A percentile compares a stretch with the other conserved stretches of the same genome.
Conservation (phyloP, 2,329 filamentous ascomycete genomes). For the Penicillium oxalicum region DNA sequence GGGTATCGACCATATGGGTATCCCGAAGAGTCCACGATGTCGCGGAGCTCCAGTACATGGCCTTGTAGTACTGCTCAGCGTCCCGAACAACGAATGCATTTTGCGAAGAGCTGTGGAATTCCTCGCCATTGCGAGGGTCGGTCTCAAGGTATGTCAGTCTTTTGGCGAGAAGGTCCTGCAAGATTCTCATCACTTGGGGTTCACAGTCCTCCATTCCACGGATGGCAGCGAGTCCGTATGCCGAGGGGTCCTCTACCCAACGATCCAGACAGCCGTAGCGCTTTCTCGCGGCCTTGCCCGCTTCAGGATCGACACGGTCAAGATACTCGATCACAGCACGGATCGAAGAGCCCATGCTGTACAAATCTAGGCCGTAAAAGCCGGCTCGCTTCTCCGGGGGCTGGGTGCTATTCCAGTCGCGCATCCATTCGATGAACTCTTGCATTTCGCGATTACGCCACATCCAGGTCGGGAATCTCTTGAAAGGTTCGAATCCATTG, state of each 20-base stretch:
- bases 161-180: slow-evolving; percentile 40
- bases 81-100: slow-evolving; percentile 48
- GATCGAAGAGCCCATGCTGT: slow-evolving; percentile 45
- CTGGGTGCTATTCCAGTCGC: slow-evolving; percentile 36
- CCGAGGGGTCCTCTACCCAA: slow-evolving; percentile 46
- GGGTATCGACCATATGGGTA: slow-evolving; percentile 48
- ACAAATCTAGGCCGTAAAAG: slow-evolving; percentile 50
- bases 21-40: slow-evolving; percentile 50
- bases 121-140: slow-evolving; percentile 36
- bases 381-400: slow-evolving; percentile 31
- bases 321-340: slow-evolving; percentile 46
- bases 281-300: slow-evolving; percentile 40
- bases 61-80: slow-evolving; percentile 48
- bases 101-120: slow-evolving; percentile 47
- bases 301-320: slow-evolving; percentile 40
- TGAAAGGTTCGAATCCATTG: slow-evolving; percentile 38
- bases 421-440: slow-evolving; percentile 48
- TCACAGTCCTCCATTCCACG: slow-evolving; percentile 45
- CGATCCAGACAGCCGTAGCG: slow-evolving; percentile 45
- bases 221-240: slow-evolving; percentile 43
- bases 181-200: slow-evolving; percentile 41
- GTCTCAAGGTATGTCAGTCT: slow-evolving; percentile 38
- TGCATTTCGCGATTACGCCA: slow-evolving; percentile 51
- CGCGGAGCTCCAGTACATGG: slow-evolving; percentile 48
- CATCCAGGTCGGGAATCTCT: slow-evolving; percentile 52